Evolutionary conservation across 768 basidiomycete species (phyloP).

Genomic region (Mycena capillaripes): DNA sequence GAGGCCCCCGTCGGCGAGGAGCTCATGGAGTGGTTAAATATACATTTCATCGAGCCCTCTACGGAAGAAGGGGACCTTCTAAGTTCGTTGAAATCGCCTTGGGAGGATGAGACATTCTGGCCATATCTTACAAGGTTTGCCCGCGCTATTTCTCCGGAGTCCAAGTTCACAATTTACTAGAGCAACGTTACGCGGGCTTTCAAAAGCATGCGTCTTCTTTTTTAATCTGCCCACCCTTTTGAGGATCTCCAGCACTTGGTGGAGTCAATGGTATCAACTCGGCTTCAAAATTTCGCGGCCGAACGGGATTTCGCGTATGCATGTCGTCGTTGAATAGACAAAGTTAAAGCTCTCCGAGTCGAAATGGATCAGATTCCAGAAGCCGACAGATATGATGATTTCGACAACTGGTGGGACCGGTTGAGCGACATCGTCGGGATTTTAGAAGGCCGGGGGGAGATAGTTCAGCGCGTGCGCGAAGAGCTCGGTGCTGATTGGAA

Average conservation of each 20-base stretch:
- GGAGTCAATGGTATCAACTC: slow-evolving; percentile 72
- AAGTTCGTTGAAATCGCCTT: slow-evolving; percentile 76
- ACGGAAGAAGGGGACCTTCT: slow-evolving; percentile 88
- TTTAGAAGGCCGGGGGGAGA: slow-evolving; percentile 82
- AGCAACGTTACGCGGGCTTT: slow-evolving; percentile 86
- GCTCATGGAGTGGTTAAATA: slow-evolving; percentile 96
- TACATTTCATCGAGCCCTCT: slow-evolving; percentile 91
- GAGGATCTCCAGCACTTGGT: slow-evolving; percentile 76
- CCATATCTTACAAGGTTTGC: slow-evolving; percentile 82
- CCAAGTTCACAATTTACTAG: slow-evolving; percentile 55
- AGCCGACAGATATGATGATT: slow-evolving; percentile 72
- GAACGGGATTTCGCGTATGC: slow-evolving; percentile 88
- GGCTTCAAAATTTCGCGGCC: slow-evolving; percentile 73
- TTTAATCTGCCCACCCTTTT: slow-evolving; percentile 81
- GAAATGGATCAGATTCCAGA: slow-evolving; percentile 83
- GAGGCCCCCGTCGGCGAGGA: slow-evolving; percentile 93
- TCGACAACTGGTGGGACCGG: slow-evolving; percentile 89
- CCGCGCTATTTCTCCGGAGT: background rate
- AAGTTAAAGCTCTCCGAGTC: slow-evolving; percentile 78
- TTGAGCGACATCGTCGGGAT: slow-evolving; percentile 86
- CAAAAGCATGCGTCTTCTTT: slow-evolving; percentile 88
- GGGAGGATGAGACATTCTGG: slow-evolving; percentile 90
- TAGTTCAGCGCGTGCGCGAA: slow-evolving; percentile 79
- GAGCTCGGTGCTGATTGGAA: slow-evolving; percentile 93
- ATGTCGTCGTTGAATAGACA: slow-evolving; percentile 82